These are phyloP conservation scores for Thelonectria rubi DNA, from an alignment of 2,329 filamentous ascomycete genomes.

Conservation along the genomic window DNA sequence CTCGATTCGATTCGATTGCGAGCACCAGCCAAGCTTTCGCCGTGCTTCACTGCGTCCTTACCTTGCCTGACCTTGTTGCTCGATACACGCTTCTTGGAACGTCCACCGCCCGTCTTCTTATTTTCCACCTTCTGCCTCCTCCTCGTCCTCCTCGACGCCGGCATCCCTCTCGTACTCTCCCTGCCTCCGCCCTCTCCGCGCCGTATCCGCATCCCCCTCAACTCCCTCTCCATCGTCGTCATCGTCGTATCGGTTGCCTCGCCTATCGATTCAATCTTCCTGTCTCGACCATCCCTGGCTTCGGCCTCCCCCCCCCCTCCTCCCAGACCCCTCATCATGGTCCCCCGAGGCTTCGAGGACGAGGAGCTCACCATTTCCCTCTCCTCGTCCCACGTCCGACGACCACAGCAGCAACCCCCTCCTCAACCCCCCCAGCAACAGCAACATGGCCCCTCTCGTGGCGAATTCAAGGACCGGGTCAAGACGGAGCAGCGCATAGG, in stretches of 20 bases:
- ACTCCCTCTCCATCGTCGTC: background rate
- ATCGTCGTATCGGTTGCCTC: slow-evolving; percentile 7
- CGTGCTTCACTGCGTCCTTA: background rate
- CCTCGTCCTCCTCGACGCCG: slow-evolving; percentile 4
- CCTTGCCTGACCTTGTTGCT: background rate
- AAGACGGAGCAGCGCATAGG: slow-evolving; percentile 86
- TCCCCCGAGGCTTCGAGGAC: slow-evolving; percentile 73
- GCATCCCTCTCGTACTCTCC: background rate
- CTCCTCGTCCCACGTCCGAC: slow-evolving; percentile 70
- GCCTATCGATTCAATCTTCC: slow-evolving; percentile 26
- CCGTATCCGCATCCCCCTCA: slow-evolving; percentile 4
- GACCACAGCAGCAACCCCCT: slow-evolving; percentile 51
- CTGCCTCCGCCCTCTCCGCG: slow-evolving; percentile 4
- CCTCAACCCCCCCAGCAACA: slow-evolving; percentile 38
- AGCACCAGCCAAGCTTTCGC: background rate
- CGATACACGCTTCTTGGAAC: background rate
- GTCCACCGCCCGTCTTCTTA: slow-evolving; percentile 21
- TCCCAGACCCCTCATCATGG: slow-evolving; percentile 51
- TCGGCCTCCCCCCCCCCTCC: slow-evolving; percentile 24
- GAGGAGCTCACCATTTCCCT: slow-evolving; percentile 85
- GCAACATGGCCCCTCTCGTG: slow-evolving; percentile 42
- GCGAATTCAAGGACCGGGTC: slow-evolving; percentile 55
- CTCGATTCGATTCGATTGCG: background rate
- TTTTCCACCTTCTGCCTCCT: slow-evolving; percentile 22
- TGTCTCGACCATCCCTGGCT: slow-evolving; percentile 28